Percentiles rank a stretch among this genome's conserved stretches.
These are phyloP conservation scores for Cryptomeria japonica DNA, from an alignment of 75 land plant genomes.

Conservation along the genomic window DNA sequence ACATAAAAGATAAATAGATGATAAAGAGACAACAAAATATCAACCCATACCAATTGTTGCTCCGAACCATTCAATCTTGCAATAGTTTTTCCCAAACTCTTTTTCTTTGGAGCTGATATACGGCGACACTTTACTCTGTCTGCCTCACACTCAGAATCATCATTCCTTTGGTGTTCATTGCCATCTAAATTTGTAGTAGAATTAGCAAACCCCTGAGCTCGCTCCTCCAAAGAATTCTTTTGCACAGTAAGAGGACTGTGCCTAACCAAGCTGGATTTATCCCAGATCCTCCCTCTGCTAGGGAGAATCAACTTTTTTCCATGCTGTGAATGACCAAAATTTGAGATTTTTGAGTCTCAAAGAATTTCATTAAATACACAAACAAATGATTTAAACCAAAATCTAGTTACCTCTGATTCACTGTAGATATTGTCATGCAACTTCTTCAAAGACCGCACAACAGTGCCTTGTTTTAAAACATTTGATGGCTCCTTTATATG, in stretches of 20 bases:
- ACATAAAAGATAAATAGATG: neutral
- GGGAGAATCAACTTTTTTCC: neutral
- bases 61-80: neutral
- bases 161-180: slow-evolving; percentile 32
- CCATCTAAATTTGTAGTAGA: slow-evolving; percentile 6
- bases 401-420: slow-evolving; percentile 2
- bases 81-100: neutral
- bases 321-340: neutral
- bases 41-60: neutral
- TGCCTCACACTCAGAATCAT: slow-evolving; percentile 63
- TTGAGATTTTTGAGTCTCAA: neutral
- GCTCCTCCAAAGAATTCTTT: slow-evolving; percentile 8
- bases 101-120: neutral
- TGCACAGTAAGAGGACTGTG: neutral
- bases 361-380: neutral
- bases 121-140: slow-evolving; percentile 67
- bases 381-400: neutral
- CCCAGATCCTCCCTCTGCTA: neutral
- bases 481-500: neutral
- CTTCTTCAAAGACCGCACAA: neutral
- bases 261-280: slow-evolving; percentile 12
- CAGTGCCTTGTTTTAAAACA: neutral
- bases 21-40: neutral
- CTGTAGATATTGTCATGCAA: slow-evolving; percentile 4
- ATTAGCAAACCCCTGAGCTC: slow-evolving; percentile 1